Base-by-base conservation (phyloP, 2,329 filamentous ascomycete genomes). In the Cladosporium sp. region DNA sequence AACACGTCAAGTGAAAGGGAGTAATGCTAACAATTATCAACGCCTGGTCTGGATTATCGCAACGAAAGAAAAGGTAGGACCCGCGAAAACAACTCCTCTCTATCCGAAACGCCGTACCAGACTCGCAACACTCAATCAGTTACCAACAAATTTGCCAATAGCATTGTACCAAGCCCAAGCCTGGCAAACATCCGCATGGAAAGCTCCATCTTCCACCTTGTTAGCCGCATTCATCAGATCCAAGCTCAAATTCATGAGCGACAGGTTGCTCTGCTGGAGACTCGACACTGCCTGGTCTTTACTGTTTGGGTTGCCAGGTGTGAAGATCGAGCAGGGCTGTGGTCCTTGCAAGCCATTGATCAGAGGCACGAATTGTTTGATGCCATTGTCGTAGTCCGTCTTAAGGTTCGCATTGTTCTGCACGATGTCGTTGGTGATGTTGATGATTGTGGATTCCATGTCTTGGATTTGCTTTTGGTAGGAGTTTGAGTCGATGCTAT, bases 321-420 rank as follows among this genome's bases (percentile, higher is more conserved):
- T 55, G 38, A 55, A 55, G 6, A 42, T 40, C n/a, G 51, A 55
- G 51, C 51, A 55, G 11, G 51, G 51, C 38, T 55, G 51, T n/a
- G 51, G 51, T 38, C 51, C 51, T n/a, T 55, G 15, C 6, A 55
- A 28, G 25, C 38, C 51, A 19, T 15, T 43, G 38, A 55, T 34
- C 15, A 55, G 17, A 6, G 51, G 25, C 15, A 17, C 39, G 39
- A 55, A 55, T 22, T 55, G 51, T 28, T 45, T 55, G 25, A 42
- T 43, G 38, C 51, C 51, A 22, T 22, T n/a, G 22, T 28, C 15
- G 39, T 55, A 55, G 28, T 55, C 51, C 1, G 14, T 25, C 7
- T 43, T 55, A 4, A 55, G 39, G 38, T 20, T 36, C 8, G 51
- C 22, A 25, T 22, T 43, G 38, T n/a, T 20, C n/a, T 55, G 51